These are phyloP conservation scores for Scolecobasidium constrictum DNA, from an alignment of 2,329 filamentous ascomycete genomes.

Conservation along the genomic window DNA sequence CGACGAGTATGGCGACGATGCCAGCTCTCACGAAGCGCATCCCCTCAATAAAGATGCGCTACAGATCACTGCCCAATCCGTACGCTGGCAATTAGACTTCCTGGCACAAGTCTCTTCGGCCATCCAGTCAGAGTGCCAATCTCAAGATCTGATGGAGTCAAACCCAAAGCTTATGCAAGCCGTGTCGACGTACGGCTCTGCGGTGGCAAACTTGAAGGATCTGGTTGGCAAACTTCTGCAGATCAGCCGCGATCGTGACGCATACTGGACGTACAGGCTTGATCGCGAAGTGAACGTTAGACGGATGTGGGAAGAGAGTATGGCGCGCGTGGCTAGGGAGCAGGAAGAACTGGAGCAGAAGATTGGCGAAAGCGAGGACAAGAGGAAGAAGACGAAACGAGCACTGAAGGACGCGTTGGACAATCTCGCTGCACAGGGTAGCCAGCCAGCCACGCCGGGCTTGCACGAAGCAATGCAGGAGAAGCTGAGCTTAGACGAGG, in stretches of 20 bases:
- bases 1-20: slow-evolving; percentile 72
- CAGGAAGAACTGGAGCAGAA: slow-evolving; percentile 84
- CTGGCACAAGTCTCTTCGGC: slow-evolving; percentile 78
- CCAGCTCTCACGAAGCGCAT: slow-evolving; percentile 62
- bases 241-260: slow-evolving; percentile 87
- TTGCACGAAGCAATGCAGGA: slow-evolving; percentile 12
- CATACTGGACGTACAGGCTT: slow-evolving; percentile 92
- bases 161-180: slow-evolving; percentile 69
- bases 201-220: slow-evolving; percentile 75
- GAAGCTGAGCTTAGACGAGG: not conserved
- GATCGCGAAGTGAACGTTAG: slow-evolving; percentile 86
- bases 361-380: slow-evolving; percentile 82
- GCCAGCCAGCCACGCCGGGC: slow-evolving; percentile 10
- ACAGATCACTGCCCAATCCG: slow-evolving; percentile 93
- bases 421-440: slow-evolving; percentile 25
- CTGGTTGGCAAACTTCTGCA: slow-evolving; percentile 79
- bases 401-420: slow-evolving; percentile 79
- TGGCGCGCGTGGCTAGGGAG: slow-evolving; percentile 91
- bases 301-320: slow-evolving; percentile 97
- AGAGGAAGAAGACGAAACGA: slow-evolving; percentile 79
- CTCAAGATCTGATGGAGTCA: slow-evolving; percentile 58
- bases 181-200: slow-evolving; percentile 74
- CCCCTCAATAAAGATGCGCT: slow-evolving; percentile 83
- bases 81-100: slow-evolving; percentile 83
- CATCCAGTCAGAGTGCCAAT: slow-evolving; percentile 58